Evolutionary conservation across 2,329 filamentous ascomycete genomes (phyloP).

Genomic region (Aspergillus terreus): DNA sequence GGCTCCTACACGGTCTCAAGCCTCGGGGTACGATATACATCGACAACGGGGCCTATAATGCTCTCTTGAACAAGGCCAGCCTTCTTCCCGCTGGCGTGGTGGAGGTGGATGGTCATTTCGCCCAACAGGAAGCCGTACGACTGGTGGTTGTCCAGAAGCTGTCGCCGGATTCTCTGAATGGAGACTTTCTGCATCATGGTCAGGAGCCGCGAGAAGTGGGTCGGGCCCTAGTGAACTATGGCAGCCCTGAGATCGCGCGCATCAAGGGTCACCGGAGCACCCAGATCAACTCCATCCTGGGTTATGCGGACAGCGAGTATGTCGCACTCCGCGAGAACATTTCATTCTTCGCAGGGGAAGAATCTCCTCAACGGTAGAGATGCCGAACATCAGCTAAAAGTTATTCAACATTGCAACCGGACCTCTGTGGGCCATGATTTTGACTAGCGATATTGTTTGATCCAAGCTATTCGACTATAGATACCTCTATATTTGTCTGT

Average conservation of each 20-base stretch:
- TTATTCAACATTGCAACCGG: background rate
- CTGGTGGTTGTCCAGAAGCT: constrained; percentile 71
- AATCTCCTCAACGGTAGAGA: constrained; percentile 5
- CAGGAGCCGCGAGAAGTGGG: constrained; percentile 68
- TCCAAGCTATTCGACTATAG: too few species aligned
- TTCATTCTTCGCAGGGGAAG: constrained; percentile 58
- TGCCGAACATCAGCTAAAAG: background rate
- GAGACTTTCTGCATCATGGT: constrained; percentile 35
- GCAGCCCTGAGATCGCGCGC: constrained; percentile 73
- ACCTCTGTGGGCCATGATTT: background rate
- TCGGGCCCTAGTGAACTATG: constrained; percentile 87
- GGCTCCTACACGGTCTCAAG: constrained; percentile 87
- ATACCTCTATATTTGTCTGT: background rate
- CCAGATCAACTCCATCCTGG: constrained; percentile 75
- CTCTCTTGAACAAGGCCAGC: constrained; percentile 77
- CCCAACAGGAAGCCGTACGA: constrained; percentile 87
- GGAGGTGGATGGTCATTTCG: constrained; percentile 82
- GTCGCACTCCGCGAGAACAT: constrained; percentile 86
- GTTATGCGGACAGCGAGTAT: constrained; percentile 93
- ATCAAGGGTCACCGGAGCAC: constrained; percentile 82
- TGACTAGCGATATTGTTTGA: too few species aligned
- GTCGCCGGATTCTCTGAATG: constrained; percentile 38
- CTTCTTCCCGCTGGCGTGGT: constrained; percentile 88
- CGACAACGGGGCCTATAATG: constrained; percentile 80
- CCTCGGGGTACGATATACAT: constrained; percentile 92